Evolutionary conservation across 768 basidiomycete genomes (phyloP), one percentile per base, ranked within the genome.

Genomic region (Termitomyces sp.): DNA sequence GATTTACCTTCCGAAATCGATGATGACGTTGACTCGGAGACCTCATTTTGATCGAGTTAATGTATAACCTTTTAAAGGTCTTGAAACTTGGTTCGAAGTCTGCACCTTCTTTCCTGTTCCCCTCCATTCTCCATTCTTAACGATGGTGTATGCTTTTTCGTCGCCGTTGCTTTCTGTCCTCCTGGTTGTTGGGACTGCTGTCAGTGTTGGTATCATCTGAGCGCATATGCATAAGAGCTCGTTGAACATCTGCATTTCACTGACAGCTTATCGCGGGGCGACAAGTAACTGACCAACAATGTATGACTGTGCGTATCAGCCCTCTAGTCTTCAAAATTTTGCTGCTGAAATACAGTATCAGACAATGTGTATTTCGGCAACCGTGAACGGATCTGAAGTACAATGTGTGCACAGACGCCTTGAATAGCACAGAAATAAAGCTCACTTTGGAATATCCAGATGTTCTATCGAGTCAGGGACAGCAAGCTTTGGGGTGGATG

Each of bases 401-500:
- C 72, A 72, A 61, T 82, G 81, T 81, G 38, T 55, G 75, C 47
- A 13, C 41, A 30, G 9, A 44, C 4, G 26, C 50, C 41, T 23
- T 36, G 26, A 16, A 4, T 47, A 50, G n/a, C 33, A 30, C 46
- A 41, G 12, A 12, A 38, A 32, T 0, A 46, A 48, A 43, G 44
- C 33, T 63, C 16, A 46, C 38, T 55, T 12, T 43, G 44, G 28
- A 4, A 5, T 44, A 41, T 41, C 28, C 28, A 86, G 83, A 84
- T 70, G 73, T 77, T 4, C 68, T 86, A 23, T 74, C 80, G 51
- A 81, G 79, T 60, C 72, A 72, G 5, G 80, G 76, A 20, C 67
- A 61, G 46, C 62, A 57, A 20, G 61, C 62, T 2, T 68, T 79
- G 13, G 85, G 83, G 10, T 86, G 84, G 84, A 85, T 86, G 82